Conservation (phyloP, 257 asterid genomes). For the Hygrophila difformis region DNA sequence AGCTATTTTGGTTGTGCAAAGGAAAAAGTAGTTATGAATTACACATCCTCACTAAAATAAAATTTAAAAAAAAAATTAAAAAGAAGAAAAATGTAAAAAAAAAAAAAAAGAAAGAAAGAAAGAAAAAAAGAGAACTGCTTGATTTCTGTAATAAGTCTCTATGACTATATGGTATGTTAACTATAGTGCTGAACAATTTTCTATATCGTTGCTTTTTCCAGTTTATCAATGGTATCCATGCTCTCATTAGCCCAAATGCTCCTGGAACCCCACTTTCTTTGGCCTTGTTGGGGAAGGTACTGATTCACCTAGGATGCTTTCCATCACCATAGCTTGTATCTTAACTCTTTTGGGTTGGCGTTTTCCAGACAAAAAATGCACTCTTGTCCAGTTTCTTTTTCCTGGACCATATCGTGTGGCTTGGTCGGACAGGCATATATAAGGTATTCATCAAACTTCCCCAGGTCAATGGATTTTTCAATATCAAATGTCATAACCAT, state of each 20-base stretch:
- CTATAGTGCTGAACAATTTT: no score
- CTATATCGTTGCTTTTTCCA: constrained; percentile 21
- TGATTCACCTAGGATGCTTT: background rate
- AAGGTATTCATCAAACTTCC: constrained; percentile 41
- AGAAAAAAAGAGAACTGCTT: no score
- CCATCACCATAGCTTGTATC: no score
- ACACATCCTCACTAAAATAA: no score
- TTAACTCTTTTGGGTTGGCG: constrained; percentile 5
- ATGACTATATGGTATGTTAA: no score
- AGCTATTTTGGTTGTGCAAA: no score
- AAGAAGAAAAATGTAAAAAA: no score
- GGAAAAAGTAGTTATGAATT: no score
- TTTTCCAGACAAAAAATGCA: constrained; percentile 82
- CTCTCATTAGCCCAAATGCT: constrained; percentile 72
- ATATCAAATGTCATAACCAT: background rate
- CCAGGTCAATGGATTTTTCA: background rate
- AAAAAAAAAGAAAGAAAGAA: no score
- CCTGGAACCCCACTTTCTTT: constrained; percentile 89
- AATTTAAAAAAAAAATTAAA: no score
- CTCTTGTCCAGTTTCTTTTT: constrained; percentile 83
- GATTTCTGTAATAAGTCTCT: no score
- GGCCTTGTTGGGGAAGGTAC: constrained; percentile 82
- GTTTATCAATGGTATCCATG: constrained; percentile 92
- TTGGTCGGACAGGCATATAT: constrained; percentile 86
- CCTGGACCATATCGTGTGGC: constrained; percentile 91